Conservation (phyloP, 2,329 filamentous ascomycete species). For the Aureobasidium sp. region DNA sequence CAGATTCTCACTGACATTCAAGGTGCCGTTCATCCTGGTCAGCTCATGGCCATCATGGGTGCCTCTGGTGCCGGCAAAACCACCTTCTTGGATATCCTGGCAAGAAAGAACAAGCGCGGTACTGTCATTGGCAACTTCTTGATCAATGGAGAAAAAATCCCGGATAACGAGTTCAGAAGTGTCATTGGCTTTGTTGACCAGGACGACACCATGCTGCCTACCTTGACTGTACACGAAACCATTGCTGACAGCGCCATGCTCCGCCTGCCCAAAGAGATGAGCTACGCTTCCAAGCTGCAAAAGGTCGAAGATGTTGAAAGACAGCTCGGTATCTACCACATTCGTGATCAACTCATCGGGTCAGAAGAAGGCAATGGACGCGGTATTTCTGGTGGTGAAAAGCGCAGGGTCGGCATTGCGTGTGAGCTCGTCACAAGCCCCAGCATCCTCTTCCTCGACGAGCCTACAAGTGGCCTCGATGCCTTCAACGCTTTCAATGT, state of each 20-base stretch:
- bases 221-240: constrained; percentile 93
- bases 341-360: constrained; percentile 89
- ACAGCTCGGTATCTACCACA: constrained; percentile 89
- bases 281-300: constrained; percentile 76
- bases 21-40: constrained; percentile 87
- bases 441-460: constrained; percentile 93
- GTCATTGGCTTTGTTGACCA: constrained; percentile 97
- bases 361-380: constrained; percentile 91
- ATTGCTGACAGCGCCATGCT: constrained; percentile 90
- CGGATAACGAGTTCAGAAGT: constrained; percentile 75
- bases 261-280: constrained; percentile 89
- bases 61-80: constrained; percentile 97
- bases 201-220: constrained; percentile 94
- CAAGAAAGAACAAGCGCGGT: constrained; percentile 93
- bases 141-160: constrained; percentile 86
- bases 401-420: constrained; percentile 90
- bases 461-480: constrained; percentile 92
- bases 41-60: constrained; percentile 96
- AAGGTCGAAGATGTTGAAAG: constrained; percentile 88
- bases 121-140: constrained; percentile 71
- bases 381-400: constrained; percentile 95
- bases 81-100: constrained; percentile 90
- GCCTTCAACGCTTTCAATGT: constrained; percentile 98
- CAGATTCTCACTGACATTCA: constrained; percentile 72
- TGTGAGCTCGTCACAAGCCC: constrained; percentile 97